These are phyloP conservation scores for Leucocoprinus sp. DNA, from an alignment of 768 basidiomycete species.

Conservation along the genomic window DNA sequence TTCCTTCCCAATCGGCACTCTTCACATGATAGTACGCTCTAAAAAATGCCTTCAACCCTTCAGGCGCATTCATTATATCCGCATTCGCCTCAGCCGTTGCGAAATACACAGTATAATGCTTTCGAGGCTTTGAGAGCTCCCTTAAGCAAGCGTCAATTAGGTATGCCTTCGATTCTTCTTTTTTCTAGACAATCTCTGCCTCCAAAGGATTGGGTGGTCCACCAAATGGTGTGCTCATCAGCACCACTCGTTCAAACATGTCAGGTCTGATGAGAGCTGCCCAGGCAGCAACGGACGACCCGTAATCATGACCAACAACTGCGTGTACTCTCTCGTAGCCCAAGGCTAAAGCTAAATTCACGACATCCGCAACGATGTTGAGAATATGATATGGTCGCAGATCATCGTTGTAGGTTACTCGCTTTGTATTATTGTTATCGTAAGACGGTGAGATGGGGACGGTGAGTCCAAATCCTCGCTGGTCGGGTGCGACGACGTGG, in stretches of 20 bases:
- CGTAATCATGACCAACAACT: conserved; percentile 58
- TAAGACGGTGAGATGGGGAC: neutral
- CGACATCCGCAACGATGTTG: conserved; percentile 43
- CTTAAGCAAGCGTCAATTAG: conserved; percentile 23
- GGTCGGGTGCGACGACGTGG: conserved; percentile 57
- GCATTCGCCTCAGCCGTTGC: conserved; percentile 36
- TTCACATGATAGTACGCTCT: conserved; percentile 51
- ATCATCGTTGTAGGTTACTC: conserved; percentile 38
- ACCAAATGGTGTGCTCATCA: conserved; percentile 53
- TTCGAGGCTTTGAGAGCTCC: conserved; percentile 39
- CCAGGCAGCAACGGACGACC: conserved; percentile 43
- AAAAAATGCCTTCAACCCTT: conserved; percentile 40
- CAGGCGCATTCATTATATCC: conserved; percentile 35
- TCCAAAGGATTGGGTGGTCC: conserved; percentile 30
- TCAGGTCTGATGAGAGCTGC: conserved; percentile 49
- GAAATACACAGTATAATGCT: conserved; percentile 50
- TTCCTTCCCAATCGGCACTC: conserved; percentile 43
- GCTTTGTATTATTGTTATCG: conserved; percentile 6
- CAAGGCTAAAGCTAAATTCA: conserved; percentile 42
- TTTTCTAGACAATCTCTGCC: conserved; percentile 8
- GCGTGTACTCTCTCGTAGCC: conserved; percentile 37
- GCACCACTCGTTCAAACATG: conserved; percentile 44
- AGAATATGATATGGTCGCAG: conserved; percentile 40
- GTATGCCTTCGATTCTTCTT: conserved; percentile 12
- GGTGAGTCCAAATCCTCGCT: conserved; percentile 46